phyloP scores from a whole-genome alignment of 2,329 filamentous ascomycete species.

The Phaeosphaeriaceae sp. region DNA sequence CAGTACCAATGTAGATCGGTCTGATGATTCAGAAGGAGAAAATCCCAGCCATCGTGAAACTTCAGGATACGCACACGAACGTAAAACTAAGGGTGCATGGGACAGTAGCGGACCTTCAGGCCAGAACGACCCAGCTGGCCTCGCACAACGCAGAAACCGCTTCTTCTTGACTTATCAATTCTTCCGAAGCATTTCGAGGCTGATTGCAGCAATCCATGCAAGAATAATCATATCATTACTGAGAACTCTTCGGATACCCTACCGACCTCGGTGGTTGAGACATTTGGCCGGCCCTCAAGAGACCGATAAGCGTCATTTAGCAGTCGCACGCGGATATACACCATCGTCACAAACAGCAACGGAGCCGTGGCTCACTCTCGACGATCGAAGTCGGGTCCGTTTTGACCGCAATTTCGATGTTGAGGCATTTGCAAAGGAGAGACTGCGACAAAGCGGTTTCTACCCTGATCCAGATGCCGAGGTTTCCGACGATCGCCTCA shows the following conservation, averaged over 20 bases:
- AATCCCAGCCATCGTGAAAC: slow-evolving; percentile 26
- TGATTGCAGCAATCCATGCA: slow-evolving; percentile 66
- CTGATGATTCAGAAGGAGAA: slow-evolving; percentile 46
- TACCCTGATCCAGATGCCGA: slow-evolving; percentile 35
- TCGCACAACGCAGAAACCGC: slow-evolving; percentile 76
- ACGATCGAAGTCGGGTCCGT: slow-evolving; percentile 30
- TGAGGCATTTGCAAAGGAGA: slow-evolving; percentile 75
- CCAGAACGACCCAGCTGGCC: slow-evolving; percentile 72
- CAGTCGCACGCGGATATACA: slow-evolving; percentile 4
- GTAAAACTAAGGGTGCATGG: slow-evolving; percentile 60
- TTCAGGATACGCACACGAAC: slow-evolving; percentile 70
- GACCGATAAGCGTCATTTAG: slow-evolving; percentile 24
- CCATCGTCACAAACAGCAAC: slow-evolving; percentile 8
- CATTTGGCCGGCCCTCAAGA: slow-evolving; percentile 54
- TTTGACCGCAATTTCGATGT: slow-evolving; percentile 67
- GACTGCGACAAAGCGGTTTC: slow-evolving; percentile 53
- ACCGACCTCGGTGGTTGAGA: slow-evolving; percentile 69
- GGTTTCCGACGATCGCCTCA: slow-evolving; percentile 68
- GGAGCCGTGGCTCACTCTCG: slow-evolving; percentile 32
- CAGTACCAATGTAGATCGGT: slow-evolving; percentile 40
- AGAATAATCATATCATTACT: slow-evolving; percentile 62
- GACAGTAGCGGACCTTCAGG: slow-evolving; percentile 35
- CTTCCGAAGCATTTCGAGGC: slow-evolving; percentile 72
- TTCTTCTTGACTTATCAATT: slow-evolving; percentile 81
- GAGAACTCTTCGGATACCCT: slow-evolving; percentile 64